These are phyloP conservation scores for Penicillium cinerascens DNA, from an alignment of 495 filamentous ascomycete genomes.

Conservation along the genomic window DNA sequence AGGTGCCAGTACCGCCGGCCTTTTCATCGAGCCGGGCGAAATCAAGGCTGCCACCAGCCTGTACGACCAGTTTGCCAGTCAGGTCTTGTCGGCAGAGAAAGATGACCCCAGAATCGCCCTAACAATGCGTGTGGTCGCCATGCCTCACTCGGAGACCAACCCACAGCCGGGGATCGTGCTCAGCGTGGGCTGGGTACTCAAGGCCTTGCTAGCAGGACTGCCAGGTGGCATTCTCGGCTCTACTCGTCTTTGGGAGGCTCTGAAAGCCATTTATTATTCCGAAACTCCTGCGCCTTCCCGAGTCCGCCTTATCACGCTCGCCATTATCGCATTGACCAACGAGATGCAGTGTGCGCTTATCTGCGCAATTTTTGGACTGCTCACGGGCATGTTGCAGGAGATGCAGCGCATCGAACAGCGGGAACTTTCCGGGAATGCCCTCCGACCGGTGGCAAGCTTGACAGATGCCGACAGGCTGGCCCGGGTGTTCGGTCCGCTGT, in stretches of 20 bases:
- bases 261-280: constrained; percentile 60
- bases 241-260: constrained; percentile 57
- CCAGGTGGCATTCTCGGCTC: constrained; percentile 75
- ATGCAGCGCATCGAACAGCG: constrained; percentile 19
- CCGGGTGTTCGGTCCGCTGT: constrained; percentile 33
- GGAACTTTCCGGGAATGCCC: constrained; percentile 7
- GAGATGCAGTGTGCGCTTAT: constrained; percentile 40
- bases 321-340: constrained; percentile 36
- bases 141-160: constrained; percentile 9
- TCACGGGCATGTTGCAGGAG: constrained; percentile 27
- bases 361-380: constrained; percentile 40
- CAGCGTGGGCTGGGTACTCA: constrained; percentile 71
- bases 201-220: constrained; percentile 63
- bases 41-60: constrained; percentile 27
- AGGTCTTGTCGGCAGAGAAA: constrained; percentile 34
- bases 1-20: constrained; percentile 12
- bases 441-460: constrained; percentile 17
- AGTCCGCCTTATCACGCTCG: constrained; percentile 32
- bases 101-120: constrained; percentile 31
- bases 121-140: constrained; percentile 29
- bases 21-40: constrained; percentile 36
- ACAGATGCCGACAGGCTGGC: constrained; percentile 28
- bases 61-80: constrained; percentile 39
- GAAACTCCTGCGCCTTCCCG: constrained; percentile 33
- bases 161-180: constrained; percentile 46